phyloP scores from a whole-genome alignment of 2,329 filamentous ascomycete genomes.

The Colletotrichum tropicale region DNA sequence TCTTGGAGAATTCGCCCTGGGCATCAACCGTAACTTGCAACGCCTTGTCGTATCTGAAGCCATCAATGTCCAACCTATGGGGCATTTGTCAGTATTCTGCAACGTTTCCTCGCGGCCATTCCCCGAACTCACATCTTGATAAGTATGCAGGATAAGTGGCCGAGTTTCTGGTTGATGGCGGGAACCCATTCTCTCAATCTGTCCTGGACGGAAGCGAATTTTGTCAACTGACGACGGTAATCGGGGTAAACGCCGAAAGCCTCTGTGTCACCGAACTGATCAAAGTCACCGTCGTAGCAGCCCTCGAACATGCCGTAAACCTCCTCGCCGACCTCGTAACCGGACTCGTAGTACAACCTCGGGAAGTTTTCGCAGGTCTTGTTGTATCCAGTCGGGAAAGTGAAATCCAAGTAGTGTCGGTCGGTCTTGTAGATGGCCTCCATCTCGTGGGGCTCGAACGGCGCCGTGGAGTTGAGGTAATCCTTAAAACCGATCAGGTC shows the following conservation, averaged over 20 bases:
- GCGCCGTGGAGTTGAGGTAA: conserved; percentile 61
- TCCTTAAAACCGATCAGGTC: conserved; percentile 68
- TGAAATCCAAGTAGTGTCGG: conserved; percentile 63
- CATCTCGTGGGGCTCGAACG: conserved; percentile 60
- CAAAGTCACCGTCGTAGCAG: conserved; percentile 68
- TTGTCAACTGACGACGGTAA: conserved; percentile 67
- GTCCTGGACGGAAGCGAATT: conserved; percentile 72
- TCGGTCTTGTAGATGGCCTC: conserved; percentile 60
- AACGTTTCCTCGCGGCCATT: neutral
- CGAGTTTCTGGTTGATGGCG: conserved; percentile 60
- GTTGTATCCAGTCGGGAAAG: conserved; percentile 56
- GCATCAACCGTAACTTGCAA: conserved; percentile 69
- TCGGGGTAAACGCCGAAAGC: conserved; percentile 68
- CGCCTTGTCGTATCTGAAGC: conserved; percentile 71
- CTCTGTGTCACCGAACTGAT: conserved; percentile 67
- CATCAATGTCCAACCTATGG: conserved; percentile 63
- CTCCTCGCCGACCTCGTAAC: conserved; percentile 50
- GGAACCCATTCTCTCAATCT: conserved; percentile 68
- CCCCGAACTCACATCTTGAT: conserved; percentile 45
- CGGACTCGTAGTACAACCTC: conserved; percentile 64
- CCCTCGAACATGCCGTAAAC: conserved; percentile 53
- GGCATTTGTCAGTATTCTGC: neutral
- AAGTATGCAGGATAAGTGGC: conserved; percentile 66
- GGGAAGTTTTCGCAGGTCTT: conserved; percentile 59
- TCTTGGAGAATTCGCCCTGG: conserved; percentile 60